These are phyloP conservation scores for Pharus latifolius DNA, from an alignment of 176 grass and related monocot genomes.

Conservation along the genomic window DNA sequence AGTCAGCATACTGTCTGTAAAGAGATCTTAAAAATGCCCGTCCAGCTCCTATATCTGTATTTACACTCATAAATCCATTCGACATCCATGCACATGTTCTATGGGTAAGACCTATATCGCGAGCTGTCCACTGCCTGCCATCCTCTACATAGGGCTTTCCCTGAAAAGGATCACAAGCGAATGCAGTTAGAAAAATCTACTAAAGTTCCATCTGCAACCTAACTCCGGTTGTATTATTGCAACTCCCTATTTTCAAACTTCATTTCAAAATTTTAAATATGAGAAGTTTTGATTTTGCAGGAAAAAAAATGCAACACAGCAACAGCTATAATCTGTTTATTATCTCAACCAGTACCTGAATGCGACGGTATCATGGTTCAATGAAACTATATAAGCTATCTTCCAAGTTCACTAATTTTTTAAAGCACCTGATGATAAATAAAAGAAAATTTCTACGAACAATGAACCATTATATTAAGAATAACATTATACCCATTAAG, in stretches of 20 bases:
- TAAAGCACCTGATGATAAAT: neutral
- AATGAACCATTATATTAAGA: neutral
- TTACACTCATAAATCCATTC: conserved; percentile 86
- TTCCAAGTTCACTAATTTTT: too few relatives aligned
- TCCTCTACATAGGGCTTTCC: conserved; percentile 47
- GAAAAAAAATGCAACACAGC: too few relatives aligned
- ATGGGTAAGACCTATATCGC: conserved; percentile 62
- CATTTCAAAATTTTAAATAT: neutral
- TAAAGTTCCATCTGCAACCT: neutral
- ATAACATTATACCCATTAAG: neutral
- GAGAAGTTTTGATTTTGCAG: neutral
- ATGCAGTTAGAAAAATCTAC: neutral
- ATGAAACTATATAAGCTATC: too few relatives aligned
- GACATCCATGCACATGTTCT: conserved; percentile 78
- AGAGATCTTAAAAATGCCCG: conserved; percentile 80
- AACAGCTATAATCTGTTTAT: too few relatives aligned
- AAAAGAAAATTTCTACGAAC: neutral
- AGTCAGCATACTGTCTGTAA: conserved; percentile 69
- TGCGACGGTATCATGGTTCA: too few relatives aligned
- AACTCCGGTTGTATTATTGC: neutral
- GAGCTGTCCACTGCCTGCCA: conserved; percentile 45
- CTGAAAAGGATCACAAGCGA: conserved; percentile 29
- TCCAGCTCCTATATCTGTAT: conserved; percentile 69
- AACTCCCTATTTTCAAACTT: neutral
- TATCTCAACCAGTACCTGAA: too few relatives aligned